Base-by-base conservation (phyloP, 345 rosid genomes). In the Laguncularia racemosa region DNA sequence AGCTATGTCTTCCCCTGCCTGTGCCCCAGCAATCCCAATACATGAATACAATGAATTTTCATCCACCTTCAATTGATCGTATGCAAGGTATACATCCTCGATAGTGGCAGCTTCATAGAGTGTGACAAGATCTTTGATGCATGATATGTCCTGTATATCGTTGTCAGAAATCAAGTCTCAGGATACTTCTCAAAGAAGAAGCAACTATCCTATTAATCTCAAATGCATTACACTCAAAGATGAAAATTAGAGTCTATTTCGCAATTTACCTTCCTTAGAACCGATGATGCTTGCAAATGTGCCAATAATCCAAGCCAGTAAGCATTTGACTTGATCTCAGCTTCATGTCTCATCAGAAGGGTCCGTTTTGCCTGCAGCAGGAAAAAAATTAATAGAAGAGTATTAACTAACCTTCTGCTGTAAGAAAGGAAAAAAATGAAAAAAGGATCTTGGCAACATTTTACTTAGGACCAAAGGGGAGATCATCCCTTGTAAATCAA, bases 281-380 rank as follows among this genome's bases (percentile, higher is more conserved):
- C 95, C 50, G 95, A 85, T 52, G 95, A 76, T 61, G 96, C 96
- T 79, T 95, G 99, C 81, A 90, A 75, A 74, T 95, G 99, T 66
- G 97, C 92, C 63, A 95, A 73, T 67, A 95, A 74, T 55, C 96
- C 96, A 60, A 95, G 97, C 99, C 99, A 95, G 70, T 95, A 95
- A 11, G 95, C 95, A 77, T 95, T 95, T 69, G 99, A 90, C 79
- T 95, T 95, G 18, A 90, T 79, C 70, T 95, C 99, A 64, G 97
- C 97, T 78, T 95, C 99, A 74, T 95, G 99, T 62, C 97, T 85
- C 99, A 95, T 90, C 46, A 95, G 76, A 59, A 95, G 88, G 45
- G 99, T 90, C 46, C 96, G 80, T 70, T 83, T 95, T 62, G 99
- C 99, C 99, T 93, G 88, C 62, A 53, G 17, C 56, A 60, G 19